Percentiles rank a stretch among this genome's conserved stretches.
These are phyloP conservation scores for Phaffomyces antillensis DNA, from an alignment of 805 yeast genomes.

Conservation along the genomic window DNA sequence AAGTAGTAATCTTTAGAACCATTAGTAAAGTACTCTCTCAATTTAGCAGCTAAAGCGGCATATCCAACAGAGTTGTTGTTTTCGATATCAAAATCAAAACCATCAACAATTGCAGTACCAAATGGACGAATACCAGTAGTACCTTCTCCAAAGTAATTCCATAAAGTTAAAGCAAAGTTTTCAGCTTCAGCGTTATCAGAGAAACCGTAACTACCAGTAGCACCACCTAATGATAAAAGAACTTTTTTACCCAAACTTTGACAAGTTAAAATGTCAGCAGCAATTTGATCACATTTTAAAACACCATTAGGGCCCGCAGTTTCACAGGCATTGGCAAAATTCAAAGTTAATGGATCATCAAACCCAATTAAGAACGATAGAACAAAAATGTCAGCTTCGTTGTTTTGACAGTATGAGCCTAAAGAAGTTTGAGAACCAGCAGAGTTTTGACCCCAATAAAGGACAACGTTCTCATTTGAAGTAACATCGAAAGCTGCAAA, in stretches of 20 bases:
- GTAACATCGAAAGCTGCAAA: conserved; percentile 25
- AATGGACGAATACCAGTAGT: conserved; percentile 53
- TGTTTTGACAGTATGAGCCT: conserved; percentile 56
- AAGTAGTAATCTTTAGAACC: conserved; percentile 60
- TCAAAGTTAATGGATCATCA: conserved; percentile 31
- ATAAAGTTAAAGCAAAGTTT: conserved; percentile 49
- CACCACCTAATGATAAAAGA: conserved; percentile 71
- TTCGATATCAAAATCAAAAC: conserved; percentile 92
- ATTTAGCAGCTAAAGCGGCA: conserved; percentile 49
- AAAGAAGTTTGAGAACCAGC: conserved; percentile 46
- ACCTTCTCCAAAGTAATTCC: conserved; percentile 61
- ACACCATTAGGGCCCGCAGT: conserved; percentile 30
- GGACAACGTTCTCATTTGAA: conserved; percentile 54
- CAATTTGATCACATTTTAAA: conserved; percentile 49
- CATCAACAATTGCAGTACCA: conserved; percentile 72
- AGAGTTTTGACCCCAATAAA: conserved; percentile 88
- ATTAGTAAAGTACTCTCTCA: conserved; percentile 45
- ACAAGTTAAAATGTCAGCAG: conserved; percentile 67
- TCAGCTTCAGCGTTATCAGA: conserved; percentile 74
- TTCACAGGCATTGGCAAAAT: conserved; percentile 51
- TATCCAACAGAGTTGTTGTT: conserved; percentile 55
- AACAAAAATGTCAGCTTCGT: conserved; percentile 63
- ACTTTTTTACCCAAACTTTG: conserved; percentile 77
- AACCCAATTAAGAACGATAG: conserved; percentile 64
- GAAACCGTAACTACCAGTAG: conserved; percentile 77